Percentiles rank a stretch among this genome's conserved stretches.
phyloP scores from a whole-genome alignment of 164 flowering plant species.

The Annona squamosa region DNA sequence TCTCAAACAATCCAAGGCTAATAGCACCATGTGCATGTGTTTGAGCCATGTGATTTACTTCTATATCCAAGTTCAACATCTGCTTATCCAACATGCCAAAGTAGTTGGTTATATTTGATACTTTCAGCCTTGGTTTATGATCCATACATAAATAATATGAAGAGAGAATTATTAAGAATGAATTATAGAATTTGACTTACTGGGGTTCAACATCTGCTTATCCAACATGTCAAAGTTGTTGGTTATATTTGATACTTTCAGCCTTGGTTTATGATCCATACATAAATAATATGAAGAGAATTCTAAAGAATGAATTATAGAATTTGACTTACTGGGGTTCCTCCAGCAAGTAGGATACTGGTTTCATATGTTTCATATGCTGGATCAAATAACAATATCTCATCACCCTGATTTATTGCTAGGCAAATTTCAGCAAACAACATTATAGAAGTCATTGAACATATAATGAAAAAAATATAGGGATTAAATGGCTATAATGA shows the following conservation, averaged over 20 bases:
- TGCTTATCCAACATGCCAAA: not conserved
- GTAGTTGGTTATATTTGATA: not conserved
- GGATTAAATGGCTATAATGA: not conserved
- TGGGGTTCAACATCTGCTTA: not conserved
- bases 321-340: slow-evolving; percentile 59
- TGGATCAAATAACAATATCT: slow-evolving; percentile 75
- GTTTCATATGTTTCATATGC: slow-evolving; percentile 67
- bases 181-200: slow-evolving; percentile 31
- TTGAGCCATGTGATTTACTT: not conserved
- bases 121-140: not conserved
- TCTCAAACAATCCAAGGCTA: no score
- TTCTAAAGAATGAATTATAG: not conserved
- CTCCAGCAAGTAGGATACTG: slow-evolving; percentile 66
- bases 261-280: not conserved
- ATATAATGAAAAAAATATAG: not conserved
- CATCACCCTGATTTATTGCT: slow-evolving; percentile 73
- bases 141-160: not conserved
- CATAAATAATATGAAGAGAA: not conserved
- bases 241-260: not conserved
- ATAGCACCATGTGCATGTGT: not conserved
- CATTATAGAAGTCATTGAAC: not conserved
- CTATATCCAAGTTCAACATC: not conserved
- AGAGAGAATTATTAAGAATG: not conserved
- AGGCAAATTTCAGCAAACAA: slow-evolving; percentile 2
- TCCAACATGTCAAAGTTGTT: not conserved